Conservation (phyloP, 306 rosid genomes). For the Abrus pulchellus region DNA sequence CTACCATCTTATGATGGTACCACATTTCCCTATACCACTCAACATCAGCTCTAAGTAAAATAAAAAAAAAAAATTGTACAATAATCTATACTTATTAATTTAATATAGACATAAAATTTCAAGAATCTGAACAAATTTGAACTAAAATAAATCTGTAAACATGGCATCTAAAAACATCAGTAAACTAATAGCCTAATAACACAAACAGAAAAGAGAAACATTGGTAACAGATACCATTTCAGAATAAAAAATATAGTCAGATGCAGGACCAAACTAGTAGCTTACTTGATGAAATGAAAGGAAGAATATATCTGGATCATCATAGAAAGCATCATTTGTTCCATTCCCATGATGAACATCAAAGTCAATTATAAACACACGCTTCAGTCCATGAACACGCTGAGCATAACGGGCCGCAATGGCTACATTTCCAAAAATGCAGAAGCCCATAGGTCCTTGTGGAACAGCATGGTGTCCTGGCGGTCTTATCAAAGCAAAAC, state of each 20-base stretch:
- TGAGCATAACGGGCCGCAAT: conserved; percentile 95
- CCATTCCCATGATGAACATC: conserved; percentile 98
- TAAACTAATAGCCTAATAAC: not conserved
- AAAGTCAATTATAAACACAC: conserved; percentile 90
- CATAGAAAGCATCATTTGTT: conserved; percentile 91
- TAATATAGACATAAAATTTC: not conserved
- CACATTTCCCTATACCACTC: conserved; percentile 22
- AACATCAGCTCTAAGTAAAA: conserved; percentile 8
- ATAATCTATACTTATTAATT: not conserved
- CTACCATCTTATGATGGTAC: not conserved
- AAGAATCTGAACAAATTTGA: conserved; percentile 3
- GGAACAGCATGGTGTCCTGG: conserved; percentile 99
- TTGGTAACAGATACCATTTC: conserved; percentile 31
- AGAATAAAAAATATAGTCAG: conserved; percentile 20
- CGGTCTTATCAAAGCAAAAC: conserved; percentile 97
- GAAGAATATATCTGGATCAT: conserved; percentile 88
- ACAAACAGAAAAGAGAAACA: conserved; percentile 13
- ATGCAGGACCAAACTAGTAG: conserved; percentile 32
- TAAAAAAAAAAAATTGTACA: not conserved
- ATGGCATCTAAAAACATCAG: conserved; percentile 10
- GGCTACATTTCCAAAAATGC: conserved; percentile 93
- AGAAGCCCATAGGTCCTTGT: conserved; percentile 92
- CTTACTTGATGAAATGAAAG: conserved; percentile 97
- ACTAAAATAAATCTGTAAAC: not conserved
- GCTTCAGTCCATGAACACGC: conserved; percentile 79